Conservation (phyloP, 768 basidiomycete species). For the Xanthoconium stramineum region DNA sequence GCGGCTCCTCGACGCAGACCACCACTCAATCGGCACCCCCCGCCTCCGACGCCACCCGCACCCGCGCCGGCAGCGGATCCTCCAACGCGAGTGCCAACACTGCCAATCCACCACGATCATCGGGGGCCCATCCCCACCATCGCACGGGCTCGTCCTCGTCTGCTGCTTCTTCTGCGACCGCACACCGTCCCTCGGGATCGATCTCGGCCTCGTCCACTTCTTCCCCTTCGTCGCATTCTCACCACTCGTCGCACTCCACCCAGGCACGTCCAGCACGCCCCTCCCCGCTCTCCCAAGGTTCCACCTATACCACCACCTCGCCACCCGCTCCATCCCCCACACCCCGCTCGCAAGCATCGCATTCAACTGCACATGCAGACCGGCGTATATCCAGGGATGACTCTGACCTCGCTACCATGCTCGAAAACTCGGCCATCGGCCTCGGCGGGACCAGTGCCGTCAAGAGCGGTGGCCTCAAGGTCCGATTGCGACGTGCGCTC, state of each 20-base stretch:
- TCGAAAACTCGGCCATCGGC: constrained; percentile 41
- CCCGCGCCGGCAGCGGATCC: constrained; percentile 31
- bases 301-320: constrained; percentile 20
- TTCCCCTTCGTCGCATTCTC: constrained; percentile 27
- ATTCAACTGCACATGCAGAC: constrained; percentile 56
- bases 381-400: constrained; percentile 79
- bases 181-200: constrained; percentile 27
- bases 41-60: constrained; percentile 23
- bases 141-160: constrained; percentile 33
- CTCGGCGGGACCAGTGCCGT: constrained; percentile 31
- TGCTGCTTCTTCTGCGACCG: constrained; percentile 10
- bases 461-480: constrained; percentile 72
- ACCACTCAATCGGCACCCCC: constrained; percentile 26
- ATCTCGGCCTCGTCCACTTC: constrained; percentile 29
- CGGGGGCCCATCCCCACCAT: constrained; percentile 28
- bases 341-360: constrained; percentile 28
- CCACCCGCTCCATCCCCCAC: constrained; percentile 10
- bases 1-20: constrained; percentile 30
- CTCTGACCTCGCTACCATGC: constrained; percentile 60
- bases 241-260: constrained; percentile 24
- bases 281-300: constrained; percentile 33
- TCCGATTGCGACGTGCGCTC: constrained; percentile 69
- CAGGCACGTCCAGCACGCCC: constrained; percentile 32
- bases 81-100: constrained; percentile 18
- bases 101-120: constrained; percentile 9